phyloP scores from a whole-genome alignment of 2,329 filamentous ascomycete genomes.

The Exophiala sp. region DNA sequence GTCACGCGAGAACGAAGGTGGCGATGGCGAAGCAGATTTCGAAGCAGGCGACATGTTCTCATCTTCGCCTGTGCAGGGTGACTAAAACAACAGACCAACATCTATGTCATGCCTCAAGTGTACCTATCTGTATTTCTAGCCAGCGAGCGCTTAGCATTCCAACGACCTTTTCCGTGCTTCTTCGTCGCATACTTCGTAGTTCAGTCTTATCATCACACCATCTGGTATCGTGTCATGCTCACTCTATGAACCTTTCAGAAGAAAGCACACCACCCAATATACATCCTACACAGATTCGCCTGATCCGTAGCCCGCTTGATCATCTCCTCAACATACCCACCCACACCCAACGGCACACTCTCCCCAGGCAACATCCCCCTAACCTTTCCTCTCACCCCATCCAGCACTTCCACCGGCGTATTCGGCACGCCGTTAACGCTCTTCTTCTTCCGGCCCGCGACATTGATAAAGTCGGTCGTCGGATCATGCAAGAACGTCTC shows the following conservation, averaged over 20 bases:
- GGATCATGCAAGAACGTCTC: constrained; percentile 98
- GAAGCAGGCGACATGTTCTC: constrained; percentile 23
- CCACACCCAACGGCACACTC: constrained; percentile 87
- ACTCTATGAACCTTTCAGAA: constrained; percentile 43
- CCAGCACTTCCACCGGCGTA: constrained; percentile 75
- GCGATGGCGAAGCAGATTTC: constrained; percentile 1
- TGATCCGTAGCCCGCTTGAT: constrained; percentile 82
- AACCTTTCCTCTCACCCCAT: constrained; percentile 83
- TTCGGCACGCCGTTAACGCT: constrained; percentile 56
- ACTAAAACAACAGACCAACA: neutral
- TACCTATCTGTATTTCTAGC: no score
- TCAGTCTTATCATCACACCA: no score
- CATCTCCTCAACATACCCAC: constrained; percentile 95
- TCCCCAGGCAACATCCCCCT: constrained; percentile 79
- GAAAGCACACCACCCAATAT: constrained; percentile 87
- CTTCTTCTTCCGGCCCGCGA: constrained; percentile 51
- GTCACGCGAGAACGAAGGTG: neutral
- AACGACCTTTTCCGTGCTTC: neutral
- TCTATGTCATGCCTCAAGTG: no score
- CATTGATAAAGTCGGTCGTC: constrained; percentile 85
- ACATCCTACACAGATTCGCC: constrained; percentile 83
- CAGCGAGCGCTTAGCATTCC: neutral
- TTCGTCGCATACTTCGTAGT: no score
- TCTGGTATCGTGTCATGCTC: no score
- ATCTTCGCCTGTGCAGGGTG: constrained; percentile 19